Conservation (phyloP, 139 green algal species). For the Chlorella vulgaris region DNA sequence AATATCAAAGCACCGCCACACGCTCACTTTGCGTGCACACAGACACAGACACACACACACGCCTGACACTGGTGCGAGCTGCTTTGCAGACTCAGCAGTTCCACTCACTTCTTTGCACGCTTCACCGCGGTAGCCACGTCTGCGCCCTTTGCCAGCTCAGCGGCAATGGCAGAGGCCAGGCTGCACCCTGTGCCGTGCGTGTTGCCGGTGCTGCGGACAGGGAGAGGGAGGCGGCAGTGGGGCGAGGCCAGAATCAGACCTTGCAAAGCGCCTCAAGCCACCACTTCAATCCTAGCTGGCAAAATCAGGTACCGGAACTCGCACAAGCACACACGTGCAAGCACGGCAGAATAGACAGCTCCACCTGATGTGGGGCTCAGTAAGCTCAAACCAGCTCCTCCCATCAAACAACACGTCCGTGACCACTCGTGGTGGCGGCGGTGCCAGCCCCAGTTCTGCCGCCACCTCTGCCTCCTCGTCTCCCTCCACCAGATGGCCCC, state of each 20-base stretch:
- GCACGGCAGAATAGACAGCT: neutral
- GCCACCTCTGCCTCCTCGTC: neutral
- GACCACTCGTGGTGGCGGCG: constrained; percentile 15
- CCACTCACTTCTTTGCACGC: constrained; percentile 53
- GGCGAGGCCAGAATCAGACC: neutral
- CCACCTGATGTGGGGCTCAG: constrained; percentile 40
- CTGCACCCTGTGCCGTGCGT: constrained; percentile 96
- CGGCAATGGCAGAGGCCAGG: constrained; percentile 84
- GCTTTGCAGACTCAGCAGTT: too few species aligned
- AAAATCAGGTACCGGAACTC: too few species aligned
- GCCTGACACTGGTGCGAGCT: too few species aligned
- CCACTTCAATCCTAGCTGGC: too few species aligned
- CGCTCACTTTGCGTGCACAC: too few species aligned
- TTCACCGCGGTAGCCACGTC: constrained; percentile 59
- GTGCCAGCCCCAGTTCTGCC: neutral
- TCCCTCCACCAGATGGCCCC: constrained; percentile 76
- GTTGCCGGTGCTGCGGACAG: constrained; percentile 67
- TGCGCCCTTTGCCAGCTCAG: constrained; percentile 83
- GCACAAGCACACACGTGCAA: too few species aligned
- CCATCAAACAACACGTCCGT: constrained; percentile 92
- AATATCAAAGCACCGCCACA: too few species aligned
- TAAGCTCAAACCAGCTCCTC: constrained; percentile 54
- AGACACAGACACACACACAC: too few species aligned
- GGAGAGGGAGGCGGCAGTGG: neutral
- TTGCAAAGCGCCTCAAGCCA: neutral